Percentiles rank a stretch among this genome's conserved stretches.
Evolutionary conservation across 352 stramenopile species (phyloP).

Genomic region (Phytophthora melonis): DNA sequence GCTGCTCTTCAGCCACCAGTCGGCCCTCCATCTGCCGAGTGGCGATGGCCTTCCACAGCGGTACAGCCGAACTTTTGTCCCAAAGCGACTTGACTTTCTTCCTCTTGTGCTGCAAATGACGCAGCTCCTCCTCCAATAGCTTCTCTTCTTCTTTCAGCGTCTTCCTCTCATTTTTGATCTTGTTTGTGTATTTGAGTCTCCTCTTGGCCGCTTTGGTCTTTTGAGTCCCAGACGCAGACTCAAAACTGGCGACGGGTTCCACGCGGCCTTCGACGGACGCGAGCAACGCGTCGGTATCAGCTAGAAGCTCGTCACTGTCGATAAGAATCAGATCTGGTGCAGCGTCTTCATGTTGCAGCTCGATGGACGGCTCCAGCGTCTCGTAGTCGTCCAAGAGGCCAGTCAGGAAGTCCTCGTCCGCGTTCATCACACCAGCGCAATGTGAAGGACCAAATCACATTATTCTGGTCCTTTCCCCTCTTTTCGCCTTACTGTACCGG

Average conservation of each 20-base stretch:
- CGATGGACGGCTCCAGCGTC: not conserved
- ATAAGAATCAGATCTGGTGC: not conserved
- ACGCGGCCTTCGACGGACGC: not conserved
- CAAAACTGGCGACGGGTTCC: not conserved
- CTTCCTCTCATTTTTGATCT: constrained; percentile 37
- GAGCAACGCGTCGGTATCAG: constrained; percentile 14
- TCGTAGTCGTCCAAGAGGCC: not conserved
- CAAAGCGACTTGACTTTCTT: constrained; percentile 18
- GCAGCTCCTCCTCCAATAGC: constrained; percentile 22
- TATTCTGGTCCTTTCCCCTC: not conserved
- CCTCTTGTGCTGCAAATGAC: constrained; percentile 14
- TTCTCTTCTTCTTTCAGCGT: constrained; percentile 29
- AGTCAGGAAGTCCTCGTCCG: not conserved
- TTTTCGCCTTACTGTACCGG: not conserved
- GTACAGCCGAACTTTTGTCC: not conserved
- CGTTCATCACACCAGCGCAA: not conserved
- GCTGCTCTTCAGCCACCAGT: constrained; percentile 36
- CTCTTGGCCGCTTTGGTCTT: constrained; percentile 23
- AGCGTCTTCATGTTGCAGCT: not conserved
- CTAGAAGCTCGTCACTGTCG: constrained; percentile 16
- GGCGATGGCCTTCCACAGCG: constrained; percentile 30
- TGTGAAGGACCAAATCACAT: too few relatives aligned
- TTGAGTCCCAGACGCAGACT: not conserved
- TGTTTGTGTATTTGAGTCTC: constrained; percentile 36
- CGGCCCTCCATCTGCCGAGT: constrained; percentile 34